Evolutionary conservation across 768 basidiomycete species (phyloP).

Genomic region (Leccinum incarnatum): DNA sequence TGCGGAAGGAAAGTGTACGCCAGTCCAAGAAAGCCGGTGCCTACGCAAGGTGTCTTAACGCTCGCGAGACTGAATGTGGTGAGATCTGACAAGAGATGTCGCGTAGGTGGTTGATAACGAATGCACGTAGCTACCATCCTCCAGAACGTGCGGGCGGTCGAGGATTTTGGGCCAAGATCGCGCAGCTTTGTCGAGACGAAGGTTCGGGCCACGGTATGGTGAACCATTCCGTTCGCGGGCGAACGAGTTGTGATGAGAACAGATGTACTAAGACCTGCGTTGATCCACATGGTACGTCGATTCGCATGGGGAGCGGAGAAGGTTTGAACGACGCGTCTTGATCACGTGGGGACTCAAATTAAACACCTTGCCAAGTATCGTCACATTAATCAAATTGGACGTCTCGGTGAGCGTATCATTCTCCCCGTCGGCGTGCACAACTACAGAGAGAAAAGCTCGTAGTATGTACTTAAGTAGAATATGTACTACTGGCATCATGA

Average conservation of each 20-base stretch:
- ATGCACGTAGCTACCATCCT: slow-evolving; percentile 27
- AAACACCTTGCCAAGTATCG: too few relatives aligned
- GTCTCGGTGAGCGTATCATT: too few relatives aligned
- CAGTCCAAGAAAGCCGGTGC: slow-evolving; percentile 26
- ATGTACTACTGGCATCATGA: too few relatives aligned
- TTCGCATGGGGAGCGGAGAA: background rate
- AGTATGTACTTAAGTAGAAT: too few relatives aligned
- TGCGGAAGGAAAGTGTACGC: slow-evolving; percentile 1
- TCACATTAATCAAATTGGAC: too few relatives aligned
- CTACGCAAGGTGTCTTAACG: slow-evolving; percentile 15
- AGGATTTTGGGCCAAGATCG: slow-evolving; percentile 26
- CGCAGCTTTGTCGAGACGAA: slow-evolving; percentile 27
- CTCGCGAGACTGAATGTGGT: slow-evolving; percentile 27
- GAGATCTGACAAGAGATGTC: slow-evolving; percentile 19
- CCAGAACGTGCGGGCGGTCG: slow-evolving; percentile 20
- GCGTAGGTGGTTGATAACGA: slow-evolving; percentile 20
- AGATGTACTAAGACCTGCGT: slow-evolving; percentile 27
- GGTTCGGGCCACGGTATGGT: slow-evolving; percentile 25
- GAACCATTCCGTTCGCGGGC: slow-evolving; percentile 29
- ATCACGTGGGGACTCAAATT: slow-evolving; percentile 18
- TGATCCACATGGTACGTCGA: slow-evolving; percentile 22
- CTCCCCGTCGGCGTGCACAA: too few relatives aligned
- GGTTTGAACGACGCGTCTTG: slow-evolving; percentile 7
- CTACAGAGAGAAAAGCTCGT: too few relatives aligned
- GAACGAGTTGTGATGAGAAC: slow-evolving; percentile 23